Percentiles rank a stretch among this genome's conserved stretches.
These are phyloP conservation scores for Solanum acaule DNA, from an alignment of 257 asterid genomes.

Conservation along the genomic window DNA sequence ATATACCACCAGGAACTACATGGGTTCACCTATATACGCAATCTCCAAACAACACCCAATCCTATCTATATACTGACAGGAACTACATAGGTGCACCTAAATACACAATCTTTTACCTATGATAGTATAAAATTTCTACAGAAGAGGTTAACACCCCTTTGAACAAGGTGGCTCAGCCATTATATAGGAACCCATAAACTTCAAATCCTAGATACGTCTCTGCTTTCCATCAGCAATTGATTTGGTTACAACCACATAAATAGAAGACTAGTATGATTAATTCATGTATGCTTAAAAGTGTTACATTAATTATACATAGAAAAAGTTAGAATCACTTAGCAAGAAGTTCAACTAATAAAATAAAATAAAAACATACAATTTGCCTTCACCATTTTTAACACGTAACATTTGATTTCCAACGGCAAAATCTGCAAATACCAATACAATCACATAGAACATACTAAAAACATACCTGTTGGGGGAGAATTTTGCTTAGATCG, in stretches of 20 bases:
- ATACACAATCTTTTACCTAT: neutral
- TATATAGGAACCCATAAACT: neutral
- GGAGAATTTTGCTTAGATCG: slow-evolving; percentile 29
- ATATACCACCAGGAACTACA: neutral
- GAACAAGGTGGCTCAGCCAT: neutral
- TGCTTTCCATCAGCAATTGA: neutral
- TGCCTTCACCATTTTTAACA: neutral
- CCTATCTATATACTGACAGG: neutral
- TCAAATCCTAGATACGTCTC: neutral
- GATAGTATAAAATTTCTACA: neutral
- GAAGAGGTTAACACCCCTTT: neutral
- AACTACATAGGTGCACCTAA: neutral
- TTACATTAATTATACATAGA: neutral
- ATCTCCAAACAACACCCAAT: neutral
- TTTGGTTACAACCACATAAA: neutral
- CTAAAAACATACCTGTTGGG: slow-evolving; percentile 10
- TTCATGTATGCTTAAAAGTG: neutral
- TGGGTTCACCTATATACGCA: neutral
- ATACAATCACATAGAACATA: neutral
- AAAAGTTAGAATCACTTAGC: neutral
- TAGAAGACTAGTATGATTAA: neutral
- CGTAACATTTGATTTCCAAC: neutral
- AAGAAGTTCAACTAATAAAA: neutral
- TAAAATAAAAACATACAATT: neutral
- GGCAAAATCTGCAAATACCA: neutral